Evolutionary conservation across 1,139 yeast genomes (phyloP).

Genomic region (Hemisphaericaspora xylanilytica): DNA sequence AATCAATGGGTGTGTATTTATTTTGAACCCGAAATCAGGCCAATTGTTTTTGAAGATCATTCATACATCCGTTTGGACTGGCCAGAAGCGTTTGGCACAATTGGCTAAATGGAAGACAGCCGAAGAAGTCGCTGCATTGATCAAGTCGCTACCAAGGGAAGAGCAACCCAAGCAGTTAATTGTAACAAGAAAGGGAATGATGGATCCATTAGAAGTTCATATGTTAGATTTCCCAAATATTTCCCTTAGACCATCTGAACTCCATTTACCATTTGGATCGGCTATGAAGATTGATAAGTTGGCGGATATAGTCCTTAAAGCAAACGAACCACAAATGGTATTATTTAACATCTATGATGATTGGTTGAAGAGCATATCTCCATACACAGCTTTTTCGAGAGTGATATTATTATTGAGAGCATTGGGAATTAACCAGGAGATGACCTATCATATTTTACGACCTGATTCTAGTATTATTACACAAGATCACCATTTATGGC

Average conservation of each 20-base stretch:
- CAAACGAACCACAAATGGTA: conserved; percentile 92
- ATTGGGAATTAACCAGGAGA: conserved; percentile 71
- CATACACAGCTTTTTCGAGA: conserved; percentile 93
- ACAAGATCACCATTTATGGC: conserved; percentile 89
- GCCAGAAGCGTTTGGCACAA: conserved; percentile 92
- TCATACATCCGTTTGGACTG: conserved; percentile 96
- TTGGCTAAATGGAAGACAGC: conserved; percentile 98
- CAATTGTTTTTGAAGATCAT: conserved; percentile 85
- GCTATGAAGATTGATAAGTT: conserved; percentile 81
- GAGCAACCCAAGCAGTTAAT: conserved; percentile 94
- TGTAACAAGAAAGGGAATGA: conserved; percentile 84
- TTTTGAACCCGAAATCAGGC: conserved; percentile 86
- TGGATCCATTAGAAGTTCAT: conserved; percentile 95
- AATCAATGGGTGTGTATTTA: conserved; percentile 88
- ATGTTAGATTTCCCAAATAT: conserved; percentile 96
- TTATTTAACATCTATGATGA: conserved; percentile 90
- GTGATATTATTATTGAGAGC: conserved; percentile 78
- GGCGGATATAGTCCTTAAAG: conserved; percentile 74
- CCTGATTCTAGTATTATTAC: conserved; percentile 72
- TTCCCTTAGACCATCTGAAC: conserved; percentile 83
- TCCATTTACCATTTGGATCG: conserved; percentile 85
- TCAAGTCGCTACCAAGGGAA: conserved; percentile 85
- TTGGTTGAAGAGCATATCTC: conserved; percentile 80
- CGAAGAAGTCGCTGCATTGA: conserved; percentile 91
- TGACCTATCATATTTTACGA: conserved; percentile 69